Percentiles rank a stretch among this genome's conserved stretches.
Evolutionary conservation across 768 basidiomycete genomes (phyloP).

Genomic region (Chiua virens): DNA sequence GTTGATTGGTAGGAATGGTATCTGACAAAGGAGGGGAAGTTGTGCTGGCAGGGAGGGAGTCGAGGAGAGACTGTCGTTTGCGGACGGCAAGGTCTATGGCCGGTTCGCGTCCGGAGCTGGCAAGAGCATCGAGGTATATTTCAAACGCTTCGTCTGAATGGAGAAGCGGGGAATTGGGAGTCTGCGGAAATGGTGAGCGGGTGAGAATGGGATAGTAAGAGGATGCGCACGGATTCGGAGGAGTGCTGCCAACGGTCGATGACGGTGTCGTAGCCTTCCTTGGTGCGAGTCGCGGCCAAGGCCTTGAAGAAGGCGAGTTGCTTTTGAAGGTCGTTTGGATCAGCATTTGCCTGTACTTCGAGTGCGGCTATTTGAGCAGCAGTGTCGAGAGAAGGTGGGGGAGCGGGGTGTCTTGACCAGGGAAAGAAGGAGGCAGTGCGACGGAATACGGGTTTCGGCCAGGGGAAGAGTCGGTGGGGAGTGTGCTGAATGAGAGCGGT

Average conservation of each 20-base stretch:
- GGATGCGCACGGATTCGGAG: conserved; percentile 72
- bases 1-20: conserved; percentile 19
- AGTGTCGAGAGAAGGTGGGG: conserved; percentile 55
- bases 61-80: conserved; percentile 63
- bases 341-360: conserved; percentile 75
- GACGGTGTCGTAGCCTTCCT: conserved; percentile 68
- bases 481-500: conserved; percentile 10
- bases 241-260: conserved; percentile 82
- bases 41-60: conserved; percentile 28
- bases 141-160: conserved; percentile 72
- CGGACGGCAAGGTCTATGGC: conserved; percentile 67
- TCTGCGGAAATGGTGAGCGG: conserved; percentile 40
- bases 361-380: conserved; percentile 71
- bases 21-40: conserved; percentile 3
- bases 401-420: conserved; percentile 37
- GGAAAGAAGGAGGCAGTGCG: conserved; percentile 31
- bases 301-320: conserved; percentile 73
- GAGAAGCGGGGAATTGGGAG: conserved; percentile 66
- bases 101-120: conserved; percentile 54
- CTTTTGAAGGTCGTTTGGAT: conserved; percentile 65
- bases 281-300: conserved; percentile 60
- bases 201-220: background rate
- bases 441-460: conserved; percentile 19
- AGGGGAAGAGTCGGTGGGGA: conserved; percentile 42
- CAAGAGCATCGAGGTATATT: conserved; percentile 68